phyloP scores from a whole-genome alignment of 768 basidiomycete species.

The Lactarius psammicola region DNA sequence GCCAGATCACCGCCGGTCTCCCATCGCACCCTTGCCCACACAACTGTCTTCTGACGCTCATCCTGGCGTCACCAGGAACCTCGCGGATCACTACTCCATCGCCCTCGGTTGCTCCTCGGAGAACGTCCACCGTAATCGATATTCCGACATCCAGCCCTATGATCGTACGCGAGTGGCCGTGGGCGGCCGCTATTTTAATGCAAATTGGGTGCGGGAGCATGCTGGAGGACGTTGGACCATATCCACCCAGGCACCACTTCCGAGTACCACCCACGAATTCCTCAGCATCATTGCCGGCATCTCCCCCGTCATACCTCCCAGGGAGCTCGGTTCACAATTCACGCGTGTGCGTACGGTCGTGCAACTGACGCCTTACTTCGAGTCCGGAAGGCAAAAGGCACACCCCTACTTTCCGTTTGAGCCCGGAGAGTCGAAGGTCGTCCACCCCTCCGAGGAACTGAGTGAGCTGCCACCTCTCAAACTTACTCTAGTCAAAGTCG shows the following conservation, averaged over 20 bases:
- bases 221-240: constrained; percentile 80
- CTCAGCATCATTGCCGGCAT: constrained; percentile 57
- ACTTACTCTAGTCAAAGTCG: constrained; percentile 54
- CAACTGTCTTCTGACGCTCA: constrained; percentile 28
- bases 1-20: constrained; percentile 24
- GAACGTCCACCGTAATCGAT: constrained; percentile 66
- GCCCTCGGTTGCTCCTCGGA: constrained; percentile 45
- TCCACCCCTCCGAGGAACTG: constrained; percentile 47
- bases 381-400: constrained; percentile 69
- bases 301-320: constrained; percentile 38
- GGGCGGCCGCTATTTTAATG: constrained; percentile 68
- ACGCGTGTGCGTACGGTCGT: constrained; percentile 71
- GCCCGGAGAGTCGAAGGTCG: constrained; percentile 49
- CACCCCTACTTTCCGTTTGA: constrained; percentile 69
- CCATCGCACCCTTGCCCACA: constrained; percentile 10
- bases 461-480: constrained; percentile 43
- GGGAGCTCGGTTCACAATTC: constrained; percentile 27
- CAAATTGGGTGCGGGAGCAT: constrained; percentile 78
- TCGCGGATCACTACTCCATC: constrained; percentile 54
- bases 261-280: constrained; percentile 68
- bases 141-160: constrained; percentile 71
- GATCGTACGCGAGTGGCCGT: constrained; percentile 76
- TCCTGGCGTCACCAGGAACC: constrained; percentile 32
- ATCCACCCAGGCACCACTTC: constrained; percentile 79
- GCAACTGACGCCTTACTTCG: constrained; percentile 74